Base-by-base conservation (phyloP, 1,284 basidiomycete species). In the Anthracocystis setariae region DNA sequence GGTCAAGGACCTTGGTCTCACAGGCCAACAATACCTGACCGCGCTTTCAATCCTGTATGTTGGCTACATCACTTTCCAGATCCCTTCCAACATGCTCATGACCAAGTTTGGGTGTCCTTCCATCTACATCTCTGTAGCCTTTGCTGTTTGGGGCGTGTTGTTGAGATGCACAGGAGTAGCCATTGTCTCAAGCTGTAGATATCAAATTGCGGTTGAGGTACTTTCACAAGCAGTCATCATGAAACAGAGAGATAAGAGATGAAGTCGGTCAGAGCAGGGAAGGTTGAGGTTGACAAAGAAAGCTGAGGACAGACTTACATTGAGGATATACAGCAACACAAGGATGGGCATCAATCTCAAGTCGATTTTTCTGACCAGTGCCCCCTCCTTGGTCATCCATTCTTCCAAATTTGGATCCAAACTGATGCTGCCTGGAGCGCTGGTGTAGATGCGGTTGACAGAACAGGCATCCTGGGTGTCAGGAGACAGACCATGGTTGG, bases 21-120 rank as follows among this genome's bases (percentile, higher is more conserved):
- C 46, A 66, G 76, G 47, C 50, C 63, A 43, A 5, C 45, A 77
- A 33, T 77, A 63, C 32, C 54, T 54, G 15, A 90, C 89, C 0
- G 83, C 91, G 23, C 82, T 93, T 29, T 89, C 88, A 21, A 88
- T 92, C 63, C 87, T 92, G 38, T 92, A 91, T 76, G 87, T 91
- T 45, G 91, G 90, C 24, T 92, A 92, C 76, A 88, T 90, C 67
- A 82, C 90, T 53, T 90, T 91, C 88, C 91, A 92, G 81, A 87
- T 90, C 49, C 90, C 90, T 17, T 90, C 80, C 33, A 83, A 82
- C 58, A 65, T 81, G 69, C 37, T 84, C 47, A 72, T 83, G 67
- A 69, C 79, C 35, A 77, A 73, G 40, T 67, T 81, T 33, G 74
- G 73, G 21, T 45, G 71, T n/a, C 81, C 81, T 3, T 74, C 78